These are phyloP conservation scores for Stylonectria norvegica DNA, from an alignment of 2,329 filamentous ascomycete genomes.

Conservation along the genomic window DNA sequence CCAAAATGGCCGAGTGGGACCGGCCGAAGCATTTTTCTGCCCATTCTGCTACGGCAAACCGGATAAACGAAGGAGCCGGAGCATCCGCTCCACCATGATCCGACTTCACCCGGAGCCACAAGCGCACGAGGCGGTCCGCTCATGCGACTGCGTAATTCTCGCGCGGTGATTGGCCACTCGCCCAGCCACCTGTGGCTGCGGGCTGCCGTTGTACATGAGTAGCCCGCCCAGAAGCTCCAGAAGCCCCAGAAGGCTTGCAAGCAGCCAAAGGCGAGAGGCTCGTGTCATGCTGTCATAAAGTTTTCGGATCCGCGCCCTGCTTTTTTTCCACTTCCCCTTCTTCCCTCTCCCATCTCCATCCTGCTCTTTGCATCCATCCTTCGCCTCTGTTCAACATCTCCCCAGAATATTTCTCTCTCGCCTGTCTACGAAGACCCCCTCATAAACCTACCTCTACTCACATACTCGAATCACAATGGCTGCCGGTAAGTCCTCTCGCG, in stretches of 20 bases:
- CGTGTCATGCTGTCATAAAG: constrained; percentile 42
- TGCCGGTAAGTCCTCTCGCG: constrained; percentile 40
- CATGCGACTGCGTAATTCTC: constrained; percentile 32
- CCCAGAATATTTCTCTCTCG: neutral
- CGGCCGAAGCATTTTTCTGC: too few species aligned
- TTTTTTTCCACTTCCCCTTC: constrained; percentile 25
- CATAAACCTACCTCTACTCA: constrained; percentile 15
- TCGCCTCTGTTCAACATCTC: constrained; percentile 1
- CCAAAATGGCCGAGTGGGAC: too few species aligned
- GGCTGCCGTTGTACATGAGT: constrained; percentile 7
- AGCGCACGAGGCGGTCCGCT: constrained; percentile 7
- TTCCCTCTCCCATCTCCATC: constrained; percentile 17
- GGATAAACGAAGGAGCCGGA: too few species aligned
- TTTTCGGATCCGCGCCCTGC: constrained; percentile 27
- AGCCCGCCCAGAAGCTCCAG: too few species aligned
- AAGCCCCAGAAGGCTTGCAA: neutral
- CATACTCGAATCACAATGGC: constrained; percentile 38
- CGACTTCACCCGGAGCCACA: constrained; percentile 35
- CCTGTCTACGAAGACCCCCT: constrained; percentile 9
- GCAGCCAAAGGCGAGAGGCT: too few species aligned
- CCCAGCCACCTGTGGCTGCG: constrained; percentile 21
- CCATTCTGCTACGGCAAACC: too few species aligned
- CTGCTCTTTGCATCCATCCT: constrained; percentile 17
- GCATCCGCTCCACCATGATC: constrained; percentile 23
- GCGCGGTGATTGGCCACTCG: constrained; percentile 35